A percentile compares a stretch with the other conserved stretches of the same genome.
phyloP scores from a whole-genome alignment of 768 basidiomycete species.

The Tricholoma sp. region DNA sequence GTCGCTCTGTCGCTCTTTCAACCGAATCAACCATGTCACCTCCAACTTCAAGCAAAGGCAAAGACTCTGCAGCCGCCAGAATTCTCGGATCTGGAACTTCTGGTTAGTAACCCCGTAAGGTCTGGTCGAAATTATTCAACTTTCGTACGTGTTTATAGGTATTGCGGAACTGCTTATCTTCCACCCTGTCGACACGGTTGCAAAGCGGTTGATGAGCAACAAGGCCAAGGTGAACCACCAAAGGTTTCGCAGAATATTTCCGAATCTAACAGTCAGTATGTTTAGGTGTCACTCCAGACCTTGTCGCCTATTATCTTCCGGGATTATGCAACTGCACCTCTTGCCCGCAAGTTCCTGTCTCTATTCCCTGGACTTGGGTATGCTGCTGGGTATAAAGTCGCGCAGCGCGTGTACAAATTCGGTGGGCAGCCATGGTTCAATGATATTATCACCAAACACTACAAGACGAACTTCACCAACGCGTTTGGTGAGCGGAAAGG shows the following conservation, averaged over 20 bases:
- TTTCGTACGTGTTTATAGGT: conserved; percentile 41
- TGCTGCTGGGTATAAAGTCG: conserved; percentile 95
- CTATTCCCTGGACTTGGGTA: conserved; percentile 99
- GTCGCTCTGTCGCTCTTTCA: conserved; percentile 5
- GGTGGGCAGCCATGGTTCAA: conserved; percentile 98
- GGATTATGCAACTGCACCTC: conserved; percentile 65
- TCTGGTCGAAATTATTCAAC: neutral
- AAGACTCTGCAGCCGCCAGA: conserved; percentile 87
- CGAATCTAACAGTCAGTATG: neutral
- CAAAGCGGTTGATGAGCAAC: conserved; percentile 99
- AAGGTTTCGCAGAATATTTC: neutral
- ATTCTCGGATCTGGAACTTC: conserved; percentile 90
- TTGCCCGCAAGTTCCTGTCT: conserved; percentile 70
- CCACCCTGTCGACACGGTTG: conserved; percentile 95
- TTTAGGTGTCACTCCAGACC: conserved; percentile 56
- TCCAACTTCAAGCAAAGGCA: conserved; percentile 47
- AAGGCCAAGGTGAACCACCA: conserved; percentile 60
- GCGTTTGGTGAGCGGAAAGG: conserved; percentile 92
- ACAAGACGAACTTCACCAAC: conserved; percentile 75
- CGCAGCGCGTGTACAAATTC: conserved; percentile 95
- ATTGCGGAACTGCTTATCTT: conserved; percentile 93
- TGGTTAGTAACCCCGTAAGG: conserved; percentile 43
- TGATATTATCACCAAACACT: conserved; percentile 81
- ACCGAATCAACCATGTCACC: conserved; percentile 34
- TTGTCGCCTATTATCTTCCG: conserved; percentile 84